phyloP scores from a whole-genome alignment of 441 rosid genomes.

The Croton setiger region DNA sequence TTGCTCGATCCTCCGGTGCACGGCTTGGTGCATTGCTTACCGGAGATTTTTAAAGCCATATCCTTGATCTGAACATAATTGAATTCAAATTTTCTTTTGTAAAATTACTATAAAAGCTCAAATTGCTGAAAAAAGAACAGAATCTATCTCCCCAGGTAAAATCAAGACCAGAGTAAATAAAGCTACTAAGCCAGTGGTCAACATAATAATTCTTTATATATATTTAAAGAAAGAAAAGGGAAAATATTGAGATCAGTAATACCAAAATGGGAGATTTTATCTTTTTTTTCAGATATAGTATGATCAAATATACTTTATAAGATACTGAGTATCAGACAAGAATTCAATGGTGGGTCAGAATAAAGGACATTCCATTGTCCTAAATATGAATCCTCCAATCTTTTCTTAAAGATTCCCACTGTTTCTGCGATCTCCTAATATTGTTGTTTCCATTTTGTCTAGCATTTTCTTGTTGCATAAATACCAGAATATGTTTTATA shows the following conservation, averaged over 20 bases:
- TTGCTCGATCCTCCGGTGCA: conserved; percentile 67
- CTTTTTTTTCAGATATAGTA: background rate
- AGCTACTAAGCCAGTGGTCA: background rate
- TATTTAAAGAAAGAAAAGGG: too few species aligned
- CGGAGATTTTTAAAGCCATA: conserved; percentile 88
- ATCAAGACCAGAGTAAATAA: background rate
- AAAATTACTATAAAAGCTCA: background rate
- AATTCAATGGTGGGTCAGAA: conserved; percentile 40
- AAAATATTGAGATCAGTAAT: background rate
- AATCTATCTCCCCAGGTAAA: too few species aligned
- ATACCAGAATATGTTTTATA: too few species aligned
- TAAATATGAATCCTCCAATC: background rate
- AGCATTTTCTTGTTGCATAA: too few species aligned
- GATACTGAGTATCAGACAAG: conserved; percentile 26
- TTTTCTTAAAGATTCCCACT: background rate
- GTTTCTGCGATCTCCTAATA: background rate
- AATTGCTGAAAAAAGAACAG: too few species aligned
- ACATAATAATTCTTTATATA: too few species aligned
- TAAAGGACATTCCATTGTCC: background rate
- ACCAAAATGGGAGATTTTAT: background rate
- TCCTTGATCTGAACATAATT: conserved; percentile 78
- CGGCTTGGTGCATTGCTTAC: conserved; percentile 85
- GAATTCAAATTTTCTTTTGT: background rate
- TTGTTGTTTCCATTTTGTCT: background rate
- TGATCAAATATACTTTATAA: conserved; percentile 9